These are phyloP conservation scores for Saprolegnia parasitica DNA, from an alignment of 352 stramenopile genomes.

Conservation along the genomic window DNA sequence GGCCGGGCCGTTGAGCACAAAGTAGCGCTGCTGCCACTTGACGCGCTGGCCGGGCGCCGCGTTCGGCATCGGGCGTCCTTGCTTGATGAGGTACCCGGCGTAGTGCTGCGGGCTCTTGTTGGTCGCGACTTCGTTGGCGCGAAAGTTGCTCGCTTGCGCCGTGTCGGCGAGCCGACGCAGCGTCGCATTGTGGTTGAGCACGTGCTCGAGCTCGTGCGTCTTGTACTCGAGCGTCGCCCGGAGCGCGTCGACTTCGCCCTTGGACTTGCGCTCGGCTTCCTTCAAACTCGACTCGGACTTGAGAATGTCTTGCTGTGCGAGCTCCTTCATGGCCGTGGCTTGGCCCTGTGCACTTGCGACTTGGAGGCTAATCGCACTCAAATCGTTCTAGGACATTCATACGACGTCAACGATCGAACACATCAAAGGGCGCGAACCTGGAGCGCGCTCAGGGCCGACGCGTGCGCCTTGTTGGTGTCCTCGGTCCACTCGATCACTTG, in stretches of 20 bases:
- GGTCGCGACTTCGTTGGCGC: constrained; percentile 74
- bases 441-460: constrained; percentile 65
- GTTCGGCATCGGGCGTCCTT: constrained; percentile 32
- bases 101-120: constrained; percentile 65
- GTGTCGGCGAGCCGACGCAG: constrained; percentile 80
- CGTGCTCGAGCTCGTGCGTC: constrained; percentile 82
- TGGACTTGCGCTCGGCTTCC: constrained; percentile 69
- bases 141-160: constrained; percentile 79
- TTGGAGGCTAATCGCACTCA: constrained; percentile 79
- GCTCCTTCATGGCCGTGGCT: constrained; percentile 74
- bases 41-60: constrained; percentile 44
- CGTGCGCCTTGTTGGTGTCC: constrained; percentile 63
- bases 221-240: constrained; percentile 78
- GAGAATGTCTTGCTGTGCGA: constrained; percentile 67
- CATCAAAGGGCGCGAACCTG: constrained; percentile 29
- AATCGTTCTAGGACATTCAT: constrained; percentile 68
- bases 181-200: constrained; percentile 84
- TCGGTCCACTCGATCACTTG: constrained; percentile 78
- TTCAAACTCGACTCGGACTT: constrained; percentile 72
- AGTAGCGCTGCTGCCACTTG: constrained; percentile 87
- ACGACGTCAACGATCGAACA: no score
- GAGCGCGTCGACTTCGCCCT: constrained; percentile 52
- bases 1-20: constrained; percentile 72
- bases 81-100: constrained; percentile 82
- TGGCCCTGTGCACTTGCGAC: constrained; percentile 76